phyloP scores from a whole-genome alignment of 2,329 filamentous ascomycete genomes.

The Cladosporium sp. region DNA sequence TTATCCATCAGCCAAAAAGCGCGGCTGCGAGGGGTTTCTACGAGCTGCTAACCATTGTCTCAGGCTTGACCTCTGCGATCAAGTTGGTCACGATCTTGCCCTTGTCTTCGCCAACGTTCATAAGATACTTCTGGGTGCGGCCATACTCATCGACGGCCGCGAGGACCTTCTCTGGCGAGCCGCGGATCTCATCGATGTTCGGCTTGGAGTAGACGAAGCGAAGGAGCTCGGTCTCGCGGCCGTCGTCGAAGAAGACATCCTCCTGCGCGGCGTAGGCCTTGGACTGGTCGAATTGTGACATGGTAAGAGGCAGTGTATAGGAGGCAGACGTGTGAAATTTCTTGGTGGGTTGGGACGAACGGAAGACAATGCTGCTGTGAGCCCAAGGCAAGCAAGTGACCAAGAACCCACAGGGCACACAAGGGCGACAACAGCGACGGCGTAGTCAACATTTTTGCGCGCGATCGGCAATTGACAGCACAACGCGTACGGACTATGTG shows the following conservation, averaged over 20 bases:
- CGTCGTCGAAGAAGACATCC: constrained; percentile 57
- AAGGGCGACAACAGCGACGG: not conserved
- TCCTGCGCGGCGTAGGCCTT: constrained; percentile 48
- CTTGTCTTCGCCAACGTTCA: constrained; percentile 76
- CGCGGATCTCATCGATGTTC: constrained; percentile 59
- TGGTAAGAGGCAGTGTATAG: constrained; percentile 4
- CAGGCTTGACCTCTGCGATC: constrained; percentile 62
- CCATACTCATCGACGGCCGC: constrained; percentile 67
- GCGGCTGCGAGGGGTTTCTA: constrained; percentile 8
- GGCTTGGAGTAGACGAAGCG: constrained; percentile 63
- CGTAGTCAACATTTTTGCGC: not conserved
- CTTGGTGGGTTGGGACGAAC: not conserved
- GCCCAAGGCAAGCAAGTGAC: not conserved
- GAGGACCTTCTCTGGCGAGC: constrained; percentile 61
- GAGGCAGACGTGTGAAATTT: not conserved
- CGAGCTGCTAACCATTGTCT: constrained; percentile 52
- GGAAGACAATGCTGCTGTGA: not conserved
- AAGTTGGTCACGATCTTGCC: constrained; percentile 65
- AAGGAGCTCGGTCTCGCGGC: constrained; percentile 68
- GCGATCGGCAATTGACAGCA: constrained; percentile 11
- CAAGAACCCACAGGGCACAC: not conserved
- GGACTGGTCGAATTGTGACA: constrained; percentile 35
- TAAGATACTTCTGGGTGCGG: constrained; percentile 64
- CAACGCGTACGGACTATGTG: not conserved
- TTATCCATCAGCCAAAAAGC: constrained; percentile 18